phyloP scores from a whole-genome alignment of 2,329 filamentous ascomycete species.

The Colletotrichum trifolii region DNA sequence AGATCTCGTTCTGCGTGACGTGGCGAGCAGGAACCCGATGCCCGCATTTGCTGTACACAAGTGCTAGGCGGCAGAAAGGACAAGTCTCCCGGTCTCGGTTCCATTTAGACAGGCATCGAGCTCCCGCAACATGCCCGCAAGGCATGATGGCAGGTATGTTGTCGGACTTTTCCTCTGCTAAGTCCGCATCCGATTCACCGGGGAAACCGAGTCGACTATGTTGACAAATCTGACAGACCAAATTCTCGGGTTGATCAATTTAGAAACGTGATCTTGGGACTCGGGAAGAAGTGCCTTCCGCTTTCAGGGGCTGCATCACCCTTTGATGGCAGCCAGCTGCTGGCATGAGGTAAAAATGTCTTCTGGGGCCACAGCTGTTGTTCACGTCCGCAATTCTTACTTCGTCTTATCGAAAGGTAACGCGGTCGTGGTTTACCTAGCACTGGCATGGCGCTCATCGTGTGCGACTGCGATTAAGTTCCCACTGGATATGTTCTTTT shows the following conservation, averaged over 20 bases:
- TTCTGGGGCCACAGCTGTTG: conserved; percentile 7
- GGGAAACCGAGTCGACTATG: conserved; percentile 38
- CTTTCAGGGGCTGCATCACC: not conserved
- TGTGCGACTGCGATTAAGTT: not conserved
- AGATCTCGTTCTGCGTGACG: conserved; percentile 45
- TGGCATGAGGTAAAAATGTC: conserved; percentile 5
- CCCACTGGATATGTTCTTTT: not conserved
- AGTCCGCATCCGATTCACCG: not conserved
- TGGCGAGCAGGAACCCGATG: conserved; percentile 43
- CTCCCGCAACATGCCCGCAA: conserved; percentile 49
- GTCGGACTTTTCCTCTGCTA: not conserved
- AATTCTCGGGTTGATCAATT: conserved; percentile 39
- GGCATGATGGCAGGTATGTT: conserved; percentile 45
- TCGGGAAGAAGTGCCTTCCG: conserved; percentile 41
- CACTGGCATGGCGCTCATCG: conserved; percentile 5
- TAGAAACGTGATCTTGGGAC: conserved; percentile 43
- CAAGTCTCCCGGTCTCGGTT: conserved; percentile 41
- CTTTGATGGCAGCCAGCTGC: conserved; percentile 13
- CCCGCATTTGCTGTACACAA: conserved; percentile 44
- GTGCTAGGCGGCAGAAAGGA: conserved; percentile 47
- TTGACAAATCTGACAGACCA: conserved; percentile 44
- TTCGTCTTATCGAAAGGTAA: conserved; percentile 5
- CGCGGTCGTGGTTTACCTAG: conserved; percentile 1
- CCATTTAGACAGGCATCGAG: conserved; percentile 44
- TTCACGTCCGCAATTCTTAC: not conserved